Conservation (phyloP, 2,329 filamentous ascomycete species). For the Myriosclerotinia scirpicola region DNA sequence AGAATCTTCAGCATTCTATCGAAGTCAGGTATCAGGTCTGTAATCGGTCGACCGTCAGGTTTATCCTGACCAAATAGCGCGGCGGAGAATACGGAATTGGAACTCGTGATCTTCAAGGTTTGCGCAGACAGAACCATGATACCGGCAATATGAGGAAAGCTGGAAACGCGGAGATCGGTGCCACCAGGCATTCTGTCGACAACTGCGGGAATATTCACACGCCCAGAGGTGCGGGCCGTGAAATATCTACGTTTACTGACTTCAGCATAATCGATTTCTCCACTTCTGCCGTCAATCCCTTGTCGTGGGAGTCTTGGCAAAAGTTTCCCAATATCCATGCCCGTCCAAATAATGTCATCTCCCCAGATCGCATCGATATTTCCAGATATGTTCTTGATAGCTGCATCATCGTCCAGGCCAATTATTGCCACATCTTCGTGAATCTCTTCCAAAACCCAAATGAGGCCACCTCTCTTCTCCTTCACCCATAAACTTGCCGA, state of each 20-base stretch:
- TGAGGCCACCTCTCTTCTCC: constrained; percentile 88
- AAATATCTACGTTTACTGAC: constrained; percentile 74
- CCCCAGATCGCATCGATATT: constrained; percentile 87
- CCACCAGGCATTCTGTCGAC: constrained; percentile 71
- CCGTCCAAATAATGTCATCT: constrained; percentile 61
- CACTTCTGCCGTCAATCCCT: constrained; percentile 66
- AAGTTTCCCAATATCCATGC: constrained; percentile 73
- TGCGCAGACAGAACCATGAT: constrained; percentile 88
- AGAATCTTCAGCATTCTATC: constrained; percentile 79
- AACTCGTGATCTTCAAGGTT: constrained; percentile 79
- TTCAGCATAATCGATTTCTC: constrained; percentile 75
- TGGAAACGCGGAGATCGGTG: constrained; percentile 79
- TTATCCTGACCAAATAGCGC: constrained; percentile 87
- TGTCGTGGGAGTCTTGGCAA: constrained; percentile 81
- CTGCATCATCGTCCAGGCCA: constrained; percentile 73
- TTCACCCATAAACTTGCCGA: constrained; percentile 98
- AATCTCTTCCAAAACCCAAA: constrained; percentile 98
- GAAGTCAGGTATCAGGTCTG: constrained; percentile 80
- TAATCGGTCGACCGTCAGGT: constrained; percentile 77
- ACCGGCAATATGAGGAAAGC: constrained; percentile 94
- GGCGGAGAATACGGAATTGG: constrained; percentile 91
- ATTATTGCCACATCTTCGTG: constrained; percentile 87
- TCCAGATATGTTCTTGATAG: constrained; percentile 69
- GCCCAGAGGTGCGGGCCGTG: constrained; percentile 75
- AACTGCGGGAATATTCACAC: constrained; percentile 80